phyloP scores from a whole-genome alignment of 78 protist genomes.

The slime mould (Dictyostelium discoideum) region DNA sequence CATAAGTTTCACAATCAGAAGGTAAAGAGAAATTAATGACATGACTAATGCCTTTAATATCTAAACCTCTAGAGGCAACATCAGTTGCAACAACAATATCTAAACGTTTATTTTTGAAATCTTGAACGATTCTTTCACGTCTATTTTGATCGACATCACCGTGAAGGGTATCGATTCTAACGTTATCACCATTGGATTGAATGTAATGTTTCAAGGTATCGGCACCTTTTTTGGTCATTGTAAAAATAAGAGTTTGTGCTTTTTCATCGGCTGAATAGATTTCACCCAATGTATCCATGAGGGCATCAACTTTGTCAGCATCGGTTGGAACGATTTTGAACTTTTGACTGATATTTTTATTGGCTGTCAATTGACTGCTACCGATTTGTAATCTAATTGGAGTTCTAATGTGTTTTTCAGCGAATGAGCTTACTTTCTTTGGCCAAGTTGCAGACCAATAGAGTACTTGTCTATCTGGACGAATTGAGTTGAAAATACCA shows the following conservation, averaged over 20 bases:
- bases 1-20: conserved; percentile 94
- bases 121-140: conserved; percentile 55
- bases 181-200: conserved; percentile 37
- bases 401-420: conserved; percentile 83
- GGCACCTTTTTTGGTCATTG: conserved; percentile 83
- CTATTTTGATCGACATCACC: conserved; percentile 93
- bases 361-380: conserved; percentile 83
- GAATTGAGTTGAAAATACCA: conserved; percentile 79
- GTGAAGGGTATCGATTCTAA: conserved; percentile 88
- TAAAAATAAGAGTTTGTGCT: conserved; percentile 44
- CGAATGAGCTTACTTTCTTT: conserved; percentile 92
- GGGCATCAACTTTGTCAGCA: background rate
- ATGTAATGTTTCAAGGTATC: conserved; percentile 86
- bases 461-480: conserved; percentile 97
- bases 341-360: conserved; percentile 88
- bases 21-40: conserved; percentile 99
- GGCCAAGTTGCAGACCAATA: conserved; percentile 99
- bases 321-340: conserved; percentile 25
- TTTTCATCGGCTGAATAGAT: conserved; percentile 13
- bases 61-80: conserved; percentile 98
- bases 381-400: conserved; percentile 86
- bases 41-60: conserved; percentile 95
- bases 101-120: conserved; percentile 12
- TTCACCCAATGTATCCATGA: conserved; percentile 34
- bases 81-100: conserved; percentile 98